Percentiles rank a stretch among this genome's conserved stretches.
Conservation (phyloP, 208 protist species). For the Leishmania gerbilli region DNA sequence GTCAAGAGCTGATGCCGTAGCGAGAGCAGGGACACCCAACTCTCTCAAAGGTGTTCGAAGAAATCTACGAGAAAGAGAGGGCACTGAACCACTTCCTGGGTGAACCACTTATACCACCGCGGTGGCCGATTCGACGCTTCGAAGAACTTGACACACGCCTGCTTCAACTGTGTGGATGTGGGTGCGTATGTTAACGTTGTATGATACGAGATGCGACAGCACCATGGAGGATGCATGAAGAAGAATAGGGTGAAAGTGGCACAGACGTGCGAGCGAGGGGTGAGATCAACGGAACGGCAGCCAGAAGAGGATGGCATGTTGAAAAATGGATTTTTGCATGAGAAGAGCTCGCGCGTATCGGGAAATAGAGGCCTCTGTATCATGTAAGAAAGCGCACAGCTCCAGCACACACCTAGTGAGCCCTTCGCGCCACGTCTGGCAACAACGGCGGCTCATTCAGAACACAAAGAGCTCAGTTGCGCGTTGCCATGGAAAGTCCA, state of each 20-base stretch:
- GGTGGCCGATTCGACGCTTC: neutral
- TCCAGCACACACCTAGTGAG: neutral
- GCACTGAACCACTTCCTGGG: neutral
- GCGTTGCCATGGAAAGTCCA: neutral
- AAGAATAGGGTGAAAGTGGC: neutral
- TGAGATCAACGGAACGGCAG: neutral
- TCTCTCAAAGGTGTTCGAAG: neutral
- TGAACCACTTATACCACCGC: neutral
- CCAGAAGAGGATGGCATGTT: neutral
- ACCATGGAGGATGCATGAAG: neutral
- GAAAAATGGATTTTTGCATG: neutral
- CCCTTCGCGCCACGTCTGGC: neutral
- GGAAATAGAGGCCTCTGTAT: neutral
- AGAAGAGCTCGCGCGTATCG: neutral
- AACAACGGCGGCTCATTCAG: neutral
- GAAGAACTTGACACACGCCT: neutral
- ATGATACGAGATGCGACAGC: neutral
- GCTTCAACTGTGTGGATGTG: neutral
- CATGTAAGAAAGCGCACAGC: neutral
- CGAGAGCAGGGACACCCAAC: neutral
- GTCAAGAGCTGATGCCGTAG: neutral
- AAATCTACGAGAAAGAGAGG: neutral
- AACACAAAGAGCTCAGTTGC: neutral
- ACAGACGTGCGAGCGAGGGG: neutral
- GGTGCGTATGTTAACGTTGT: neutral